phyloP scores from a whole-genome alignment of 2,329 filamentous ascomycete species.

The Cercospora citrullina region DNA sequence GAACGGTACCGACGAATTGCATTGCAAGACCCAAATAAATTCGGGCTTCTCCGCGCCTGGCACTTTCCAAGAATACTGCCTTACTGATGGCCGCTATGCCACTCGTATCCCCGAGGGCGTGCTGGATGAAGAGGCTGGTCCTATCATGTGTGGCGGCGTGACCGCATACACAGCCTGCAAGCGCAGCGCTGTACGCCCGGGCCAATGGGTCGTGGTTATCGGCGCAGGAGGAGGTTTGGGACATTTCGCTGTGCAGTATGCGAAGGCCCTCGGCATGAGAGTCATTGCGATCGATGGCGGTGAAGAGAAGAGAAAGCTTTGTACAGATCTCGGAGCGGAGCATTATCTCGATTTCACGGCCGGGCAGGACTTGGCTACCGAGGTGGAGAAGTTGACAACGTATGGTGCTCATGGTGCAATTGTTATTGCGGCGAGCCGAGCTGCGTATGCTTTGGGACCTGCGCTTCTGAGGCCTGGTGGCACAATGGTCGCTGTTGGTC shows the following conservation, averaged over 20 bases:
- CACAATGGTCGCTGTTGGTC: slow-evolving; percentile 42
- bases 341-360: slow-evolving; percentile 42
- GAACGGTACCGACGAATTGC: slow-evolving; percentile 40
- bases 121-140: slow-evolving; percentile 41
- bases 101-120: slow-evolving; percentile 42
- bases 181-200: slow-evolving; percentile 39
- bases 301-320: slow-evolving; percentile 40
- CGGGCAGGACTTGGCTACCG: slow-evolving; percentile 39
- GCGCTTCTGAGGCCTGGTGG: slow-evolving; percentile 39
- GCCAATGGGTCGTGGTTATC: slow-evolving; percentile 44
- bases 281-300: slow-evolving; percentile 45
- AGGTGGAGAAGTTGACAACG: slow-evolving; percentile 40
- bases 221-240: slow-evolving; percentile 41
- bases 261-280: slow-evolving; percentile 40
- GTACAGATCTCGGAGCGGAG: slow-evolving; percentile 42
- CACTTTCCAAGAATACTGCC: slow-evolving; percentile 42
- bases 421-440: slow-evolving; percentile 39
- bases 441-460: slow-evolving; percentile 42
- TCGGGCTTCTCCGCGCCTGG: slow-evolving; percentile 43
- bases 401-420: slow-evolving; percentile 44
- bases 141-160: slow-evolving; percentile 45
- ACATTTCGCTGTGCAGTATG: slow-evolving; percentile 38
- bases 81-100: slow-evolving; percentile 41
- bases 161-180: slow-evolving; percentile 40
- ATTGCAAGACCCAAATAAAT: slow-evolving; percentile 41